Evolutionary conservation across 2,329 filamentous ascomycete species (phyloP).

Genomic region (Curvularia eragrostidis): DNA sequence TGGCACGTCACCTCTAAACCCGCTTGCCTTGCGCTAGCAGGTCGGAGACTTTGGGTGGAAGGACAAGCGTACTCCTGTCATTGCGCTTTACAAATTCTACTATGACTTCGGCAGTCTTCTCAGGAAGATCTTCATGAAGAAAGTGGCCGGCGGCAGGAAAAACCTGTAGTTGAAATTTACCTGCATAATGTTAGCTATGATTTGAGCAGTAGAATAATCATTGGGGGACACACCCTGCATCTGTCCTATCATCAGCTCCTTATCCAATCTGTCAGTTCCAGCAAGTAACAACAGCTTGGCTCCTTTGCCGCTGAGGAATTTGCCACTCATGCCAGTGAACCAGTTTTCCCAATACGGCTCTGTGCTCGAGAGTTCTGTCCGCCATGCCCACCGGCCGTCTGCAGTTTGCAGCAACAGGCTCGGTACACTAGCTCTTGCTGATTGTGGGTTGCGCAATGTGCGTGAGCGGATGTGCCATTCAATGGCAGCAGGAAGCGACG

Average conservation of each 20-base stretch:
- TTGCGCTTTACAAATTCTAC: slow-evolving; percentile 93
- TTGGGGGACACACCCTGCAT: slow-evolving; percentile 77
- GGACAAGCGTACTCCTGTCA: slow-evolving; percentile 80
- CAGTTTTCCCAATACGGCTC: slow-evolving; percentile 93
- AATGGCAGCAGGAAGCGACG: slow-evolving; percentile 78
- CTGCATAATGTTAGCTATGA: slow-evolving; percentile 52
- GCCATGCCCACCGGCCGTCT: slow-evolving; percentile 73
- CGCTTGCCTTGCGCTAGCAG: slow-evolving; percentile 59
- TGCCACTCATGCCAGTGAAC: slow-evolving; percentile 86
- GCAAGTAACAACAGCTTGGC: slow-evolving; percentile 87
- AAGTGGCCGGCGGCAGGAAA: slow-evolving; percentile 96
- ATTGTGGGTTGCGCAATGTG: slow-evolving; percentile 81
- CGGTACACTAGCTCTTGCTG: slow-evolving; percentile 88
- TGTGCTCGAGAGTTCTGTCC: slow-evolving; percentile 81
- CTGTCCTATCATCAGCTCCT: slow-evolving; percentile 91
- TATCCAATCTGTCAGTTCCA: slow-evolving; percentile 88
- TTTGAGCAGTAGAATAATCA: slow-evolving; percentile 1
- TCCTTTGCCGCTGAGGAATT: slow-evolving; percentile 81
- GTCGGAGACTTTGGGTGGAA: slow-evolving; percentile 84
- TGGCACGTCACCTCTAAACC: slow-evolving; percentile 43
- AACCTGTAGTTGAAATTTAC: slow-evolving; percentile 94
- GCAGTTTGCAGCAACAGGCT: slow-evolving; percentile 66
- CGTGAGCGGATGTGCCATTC: slow-evolving; percentile 93
- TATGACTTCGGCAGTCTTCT: slow-evolving; percentile 83
- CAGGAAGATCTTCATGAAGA: slow-evolving; percentile 91